Evolutionary conservation across 345 rosid species (phyloP), one percentile per base, ranked within the genome.

Genomic region (Lenwebbia sp.): DNA sequence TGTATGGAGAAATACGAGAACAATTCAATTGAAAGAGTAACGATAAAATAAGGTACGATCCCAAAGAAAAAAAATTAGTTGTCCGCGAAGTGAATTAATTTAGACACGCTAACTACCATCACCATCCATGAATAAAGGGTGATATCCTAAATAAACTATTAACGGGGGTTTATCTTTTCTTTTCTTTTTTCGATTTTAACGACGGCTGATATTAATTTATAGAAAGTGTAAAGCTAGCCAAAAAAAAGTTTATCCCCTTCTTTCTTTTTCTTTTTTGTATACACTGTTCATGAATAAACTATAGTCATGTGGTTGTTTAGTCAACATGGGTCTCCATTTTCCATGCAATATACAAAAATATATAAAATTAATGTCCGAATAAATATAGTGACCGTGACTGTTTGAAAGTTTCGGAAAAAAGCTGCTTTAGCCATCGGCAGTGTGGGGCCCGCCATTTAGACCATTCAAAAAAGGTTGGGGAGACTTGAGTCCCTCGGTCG

Each of bases 1-100:
- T 0, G 2, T 10, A 19, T 14, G 0, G 0, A 65, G 23, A 30
- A 30, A 15, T 65, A 65, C 5, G 9, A 17, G 5, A 30, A 15
- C 8, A 1, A 54, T 7, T 7, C 33, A 7, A 65, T 7, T 9
- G 7, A 37, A 70, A 10, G 0, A 37, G 47, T 4, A 37, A 9
- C 1, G 2, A 37, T 19, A 33, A 33, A 17, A 65, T 17, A 70
- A 37, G 0, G 6, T 2, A 33, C 7, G 10, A 70, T 33, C 13
- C 44, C 1, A 33, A 17, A 4, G 19, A 65, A 22, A 22, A 3
- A 15, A 65, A 7, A 17, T 70, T 70, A 33, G 6, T 17, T 19
- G 13, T 19, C 25, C 11, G 25, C 3, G 40, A 1, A 9, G 25
- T 33, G 6, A 37, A 33, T 37, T 15, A 14, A 62, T 22, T 62